A percentile compares a stretch with the other conserved stretches of the same genome.
phyloP scores from a whole-genome alignment of 257 asterid species.

The Anisodus acutangulus region DNA sequence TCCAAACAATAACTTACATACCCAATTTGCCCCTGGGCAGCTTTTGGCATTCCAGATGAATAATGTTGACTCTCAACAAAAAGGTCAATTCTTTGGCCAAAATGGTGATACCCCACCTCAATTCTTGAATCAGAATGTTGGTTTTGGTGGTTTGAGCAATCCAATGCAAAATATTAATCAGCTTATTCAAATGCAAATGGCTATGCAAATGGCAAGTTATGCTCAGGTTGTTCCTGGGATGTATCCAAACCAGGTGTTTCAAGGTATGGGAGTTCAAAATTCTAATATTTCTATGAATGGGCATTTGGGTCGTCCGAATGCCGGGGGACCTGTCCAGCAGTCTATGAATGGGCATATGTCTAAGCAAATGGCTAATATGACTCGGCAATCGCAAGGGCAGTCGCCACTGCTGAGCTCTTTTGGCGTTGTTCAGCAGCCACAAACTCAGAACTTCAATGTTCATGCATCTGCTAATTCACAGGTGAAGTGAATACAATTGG shows the following conservation, averaged over 20 bases:
- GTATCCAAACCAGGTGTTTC: constrained; percentile 24
- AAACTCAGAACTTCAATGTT: constrained; percentile 29
- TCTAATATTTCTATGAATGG: constrained; percentile 44
- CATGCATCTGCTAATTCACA: constrained; percentile 45
- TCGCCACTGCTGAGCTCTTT: constrained; percentile 27
- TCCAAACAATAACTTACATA: constrained; percentile 49
- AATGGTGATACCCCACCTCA: constrained; percentile 51
- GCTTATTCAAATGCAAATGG: constrained; percentile 56
- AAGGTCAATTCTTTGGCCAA: constrained; percentile 50
- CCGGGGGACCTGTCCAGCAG: constrained; percentile 47
- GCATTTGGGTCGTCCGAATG: constrained; percentile 42
- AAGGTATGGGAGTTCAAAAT: constrained; percentile 44
- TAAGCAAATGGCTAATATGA: constrained; percentile 41
- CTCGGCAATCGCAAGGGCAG: constrained; percentile 39
- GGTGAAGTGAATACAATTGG: constrained; percentile 47
- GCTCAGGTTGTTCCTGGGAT: constrained; percentile 37
- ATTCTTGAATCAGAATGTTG: constrained; percentile 42
- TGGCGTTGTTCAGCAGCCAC: constrained; percentile 24
- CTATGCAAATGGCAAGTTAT: constrained; percentile 46
- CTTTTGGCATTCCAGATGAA: constrained; percentile 46
- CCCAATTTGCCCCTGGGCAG: constrained; percentile 49
- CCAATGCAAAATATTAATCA: constrained; percentile 63
- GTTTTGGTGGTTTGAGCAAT: constrained; percentile 45
- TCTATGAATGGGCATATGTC: constrained; percentile 40
- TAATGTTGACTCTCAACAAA: constrained; percentile 35